Base-by-base conservation (phyloP, 2,329 filamentous ascomycete genomes). In the Beauveria sp. region DNA sequence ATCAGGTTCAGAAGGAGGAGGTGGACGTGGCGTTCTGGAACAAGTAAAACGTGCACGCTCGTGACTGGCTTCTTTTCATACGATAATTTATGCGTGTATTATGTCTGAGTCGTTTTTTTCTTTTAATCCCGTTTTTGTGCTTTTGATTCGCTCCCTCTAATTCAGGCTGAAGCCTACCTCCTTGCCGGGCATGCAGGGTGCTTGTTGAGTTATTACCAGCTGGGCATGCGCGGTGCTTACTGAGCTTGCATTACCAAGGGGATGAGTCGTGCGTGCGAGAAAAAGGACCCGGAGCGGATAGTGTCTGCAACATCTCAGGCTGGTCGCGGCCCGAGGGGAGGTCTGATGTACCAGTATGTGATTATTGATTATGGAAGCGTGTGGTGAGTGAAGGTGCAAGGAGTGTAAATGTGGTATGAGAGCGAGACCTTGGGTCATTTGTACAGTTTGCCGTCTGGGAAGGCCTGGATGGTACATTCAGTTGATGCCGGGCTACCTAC, bases 11-110 rank as follows among this genome's bases (percentile, higher is more conserved):
- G 26, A 1, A 34, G 31, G 12, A 5, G 12, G 31, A 34, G 26
- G 52, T 31, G 52, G 14, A 26, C 8, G 22, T 22, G 8, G 22
- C 22, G 56, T 60, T 60, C 48, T 60, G 48, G 34, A 60, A 60
- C 56, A 42, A 42, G 34, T 5, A 45, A 52, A 52, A 60, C 56
- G 56, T 60, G 56, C 56, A 45, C 31, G 48, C 34, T 49, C 45
- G 38, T 60, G 48, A 52, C 48, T 60, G 57, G 57, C 38, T n/a
- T 42, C 46, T 45, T 45, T 43, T 50, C 2, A n/a, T n/a, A 14
- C 16, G 10, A 38, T 59, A 26, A 14, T 46, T 45, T 24, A 51
- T 26, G 55, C 31, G 7, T 28, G 24, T 34, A 12, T 7, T n/a
- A 7, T n/a, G 20, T 42, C 40, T 31, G 12, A 16, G 10, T 50